Percentiles rank a stretch among this genome's conserved stretches.
Evolutionary conservation across 169 alveolate genomes (phyloP).

Genomic region (Theileria orientalis): DNA sequence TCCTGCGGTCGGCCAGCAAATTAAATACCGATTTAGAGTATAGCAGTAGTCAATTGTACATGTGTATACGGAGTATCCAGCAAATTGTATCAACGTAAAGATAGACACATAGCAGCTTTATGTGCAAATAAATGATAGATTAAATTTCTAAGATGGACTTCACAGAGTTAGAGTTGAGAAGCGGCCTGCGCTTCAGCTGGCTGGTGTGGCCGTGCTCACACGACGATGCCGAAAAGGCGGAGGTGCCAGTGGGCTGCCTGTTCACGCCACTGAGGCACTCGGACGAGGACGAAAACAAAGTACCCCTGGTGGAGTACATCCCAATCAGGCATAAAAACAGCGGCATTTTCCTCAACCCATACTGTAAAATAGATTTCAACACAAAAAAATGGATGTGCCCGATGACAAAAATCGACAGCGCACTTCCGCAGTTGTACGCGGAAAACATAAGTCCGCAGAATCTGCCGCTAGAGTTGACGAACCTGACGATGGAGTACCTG

Average conservation of each 20-base stretch:
- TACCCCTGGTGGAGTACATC: slow-evolving; percentile 91
- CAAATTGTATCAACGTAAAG: no score
- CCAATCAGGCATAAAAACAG: slow-evolving; percentile 91
- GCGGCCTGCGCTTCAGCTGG: slow-evolving; percentile 98
- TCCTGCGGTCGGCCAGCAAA: no score
- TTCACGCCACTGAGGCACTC: slow-evolving; percentile 87
- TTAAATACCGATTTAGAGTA: no score
- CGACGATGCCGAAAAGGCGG: slow-evolving; percentile 91
- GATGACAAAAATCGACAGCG: slow-evolving; percentile 89
- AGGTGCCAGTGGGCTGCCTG: slow-evolving; percentile 94
- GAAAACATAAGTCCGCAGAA: slow-evolving; percentile 90
- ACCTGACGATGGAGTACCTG: slow-evolving; percentile 96
- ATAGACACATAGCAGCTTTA: no score
- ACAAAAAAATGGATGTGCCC: slow-evolving; percentile 98
- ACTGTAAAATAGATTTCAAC: slow-evolving; percentile 92
- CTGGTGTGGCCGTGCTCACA: slow-evolving; percentile 95
- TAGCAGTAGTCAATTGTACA: no score
- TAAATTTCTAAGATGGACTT: slow-evolving; percentile 44
- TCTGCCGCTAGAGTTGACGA: slow-evolving; percentile 95
- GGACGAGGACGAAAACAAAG: slow-evolving; percentile 80
- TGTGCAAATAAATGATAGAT: neutral
- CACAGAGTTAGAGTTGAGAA: slow-evolving; percentile 77
- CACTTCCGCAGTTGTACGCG: slow-evolving; percentile 96
- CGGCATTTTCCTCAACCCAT: slow-evolving; percentile 91
- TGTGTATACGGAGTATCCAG: no score